phyloP scores from a whole-genome alignment of 2,329 filamentous ascomycete species.

The Penicillium palitans region DNA sequence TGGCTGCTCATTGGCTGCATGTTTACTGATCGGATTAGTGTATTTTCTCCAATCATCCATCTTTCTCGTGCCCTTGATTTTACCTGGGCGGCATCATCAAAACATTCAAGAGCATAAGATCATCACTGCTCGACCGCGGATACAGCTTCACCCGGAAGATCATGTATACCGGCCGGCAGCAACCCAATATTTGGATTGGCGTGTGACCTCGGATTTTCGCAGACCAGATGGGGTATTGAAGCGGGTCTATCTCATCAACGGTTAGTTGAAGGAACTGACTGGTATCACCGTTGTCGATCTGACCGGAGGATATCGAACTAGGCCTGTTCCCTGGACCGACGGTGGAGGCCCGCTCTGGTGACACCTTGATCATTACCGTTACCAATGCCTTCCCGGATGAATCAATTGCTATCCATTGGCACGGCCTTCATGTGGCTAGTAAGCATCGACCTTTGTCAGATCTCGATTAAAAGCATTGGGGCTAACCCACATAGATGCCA shows the following conservation, averaged over 20 bases:
- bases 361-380: conserved; percentile 47
- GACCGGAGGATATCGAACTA: conserved; percentile 16
- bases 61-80: conserved; percentile 2
- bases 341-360: conserved; percentile 51
- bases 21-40: conserved; percentile 15
- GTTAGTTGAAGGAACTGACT: conserved; percentile 25
- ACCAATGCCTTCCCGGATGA: conserved; percentile 44
- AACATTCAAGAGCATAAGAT: neutral
- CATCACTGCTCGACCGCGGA: conserved; percentile 20
- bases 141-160: conserved; percentile 45
- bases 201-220: conserved; percentile 40
- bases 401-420: conserved; percentile 50
- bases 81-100: conserved; percentile 1
- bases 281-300: neutral
- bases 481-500: conserved; percentile 37
- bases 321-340: conserved; percentile 52
- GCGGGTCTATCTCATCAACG: conserved; percentile 53
- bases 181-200: conserved; percentile 44
- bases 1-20: conserved; percentile 19
- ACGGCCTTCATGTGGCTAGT: conserved; percentile 48
- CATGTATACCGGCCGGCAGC: conserved; percentile 41
- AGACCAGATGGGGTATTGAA: conserved; percentile 55
- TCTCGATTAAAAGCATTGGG: neutral
- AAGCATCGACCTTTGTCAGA: neutral
- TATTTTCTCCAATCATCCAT: conserved; percentile 16